A percentile compares a stretch with the other conserved stretches of the same genome.
Evolutionary conservation across 371 early-diverging fungal genomes (phyloP).

Genomic region (Syncephalis plumigaleata): DNA sequence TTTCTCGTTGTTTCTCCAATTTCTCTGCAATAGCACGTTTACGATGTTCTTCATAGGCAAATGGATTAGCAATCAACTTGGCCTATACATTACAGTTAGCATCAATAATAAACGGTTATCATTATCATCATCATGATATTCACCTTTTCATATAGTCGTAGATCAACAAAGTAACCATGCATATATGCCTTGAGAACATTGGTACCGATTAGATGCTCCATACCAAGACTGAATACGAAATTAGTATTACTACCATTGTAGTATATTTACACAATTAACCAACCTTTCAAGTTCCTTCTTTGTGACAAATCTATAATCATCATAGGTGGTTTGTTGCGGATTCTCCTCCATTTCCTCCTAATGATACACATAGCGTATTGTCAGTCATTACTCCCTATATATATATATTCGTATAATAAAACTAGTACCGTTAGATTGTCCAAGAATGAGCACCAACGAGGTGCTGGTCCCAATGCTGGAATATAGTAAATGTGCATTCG

Average conservation of each 20-base stretch:
- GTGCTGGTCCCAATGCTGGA: constrained; percentile 89
- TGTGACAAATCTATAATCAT: constrained; percentile 94
- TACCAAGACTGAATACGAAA: constrained; percentile 44
- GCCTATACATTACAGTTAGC: constrained; percentile 21
- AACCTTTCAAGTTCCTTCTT: constrained; percentile 65
- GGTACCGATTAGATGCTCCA: constrained; percentile 89
- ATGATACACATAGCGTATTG: constrained; percentile 1
- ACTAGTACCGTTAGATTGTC: constrained; percentile 69
- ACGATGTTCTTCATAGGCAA: constrained; percentile 87
- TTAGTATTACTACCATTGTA: neutral
- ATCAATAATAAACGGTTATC: constrained; percentile 1
- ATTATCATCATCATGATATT: too few relatives aligned
- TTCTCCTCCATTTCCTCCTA: constrained; percentile 92
- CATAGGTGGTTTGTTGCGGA: constrained; percentile 70
- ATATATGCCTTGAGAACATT: constrained; percentile 90
- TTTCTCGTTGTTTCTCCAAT: constrained; percentile 70
- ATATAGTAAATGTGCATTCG: constrained; percentile 90
- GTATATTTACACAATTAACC: constrained; percentile 1
- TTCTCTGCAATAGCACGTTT: constrained; percentile 56
- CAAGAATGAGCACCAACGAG: constrained; percentile 89
- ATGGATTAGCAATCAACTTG: constrained; percentile 88
- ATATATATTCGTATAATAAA: neutral
- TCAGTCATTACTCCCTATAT: neutral
- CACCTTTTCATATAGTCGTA: constrained; percentile 81
- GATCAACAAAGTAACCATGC: constrained; percentile 97